Base-by-base conservation (phyloP, 2,329 filamentous ascomycete species). In the Phaeoacremonium minimum region DNA sequence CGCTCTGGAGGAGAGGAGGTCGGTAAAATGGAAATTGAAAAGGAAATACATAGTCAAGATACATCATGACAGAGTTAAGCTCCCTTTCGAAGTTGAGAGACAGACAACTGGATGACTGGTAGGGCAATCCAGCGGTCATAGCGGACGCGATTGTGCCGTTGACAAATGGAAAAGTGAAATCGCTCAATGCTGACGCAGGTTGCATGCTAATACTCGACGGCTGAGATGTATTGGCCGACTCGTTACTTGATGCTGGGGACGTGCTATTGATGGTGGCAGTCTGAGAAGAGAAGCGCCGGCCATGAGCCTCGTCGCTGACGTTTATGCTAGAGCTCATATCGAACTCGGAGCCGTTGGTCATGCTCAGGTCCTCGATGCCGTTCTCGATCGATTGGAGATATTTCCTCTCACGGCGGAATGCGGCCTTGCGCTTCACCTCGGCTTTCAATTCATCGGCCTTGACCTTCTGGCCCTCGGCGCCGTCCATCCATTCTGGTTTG, bases 401-500 rank as follows among this genome's bases (percentile, higher is more conserved):
- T 44, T 66, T 71, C 42, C 52, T 49, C 37, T 77, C 71, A 30
- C 72, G 59, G 4, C 74, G 66, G 49, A 64, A 66, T 44, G 58
- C 61, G 18, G 73, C 71, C 43, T 68, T 69, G 35, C 66, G 61
- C 57, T 77, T 80, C 42, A 80, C 69, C 53, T 79, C 67, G n/a
- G 56, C 55, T 54, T 80, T 81, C 44, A 81, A 57, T 43, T 53
- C 60, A 37, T 73, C 67, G 15, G 69, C 70, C 61, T 68, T 75
- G 38, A 67, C 61, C 43, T 64, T 66, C 45, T 78, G 73, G 40
- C 51, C 58, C 2, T 54, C 50, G 8, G 66, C 72, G 32, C 64
- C 67, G 41, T 78, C 75, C 73, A 78, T 76, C 73, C 74, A 78
- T 5, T 69, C 68, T 12, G 75, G 74, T 51, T 74, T 79, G 16